Evolutionary conservation across 2,329 filamentous ascomycete genomes (phyloP), one percentile per base, ranked within the genome.

Genomic region (Cladophialophora psammophila): DNA sequence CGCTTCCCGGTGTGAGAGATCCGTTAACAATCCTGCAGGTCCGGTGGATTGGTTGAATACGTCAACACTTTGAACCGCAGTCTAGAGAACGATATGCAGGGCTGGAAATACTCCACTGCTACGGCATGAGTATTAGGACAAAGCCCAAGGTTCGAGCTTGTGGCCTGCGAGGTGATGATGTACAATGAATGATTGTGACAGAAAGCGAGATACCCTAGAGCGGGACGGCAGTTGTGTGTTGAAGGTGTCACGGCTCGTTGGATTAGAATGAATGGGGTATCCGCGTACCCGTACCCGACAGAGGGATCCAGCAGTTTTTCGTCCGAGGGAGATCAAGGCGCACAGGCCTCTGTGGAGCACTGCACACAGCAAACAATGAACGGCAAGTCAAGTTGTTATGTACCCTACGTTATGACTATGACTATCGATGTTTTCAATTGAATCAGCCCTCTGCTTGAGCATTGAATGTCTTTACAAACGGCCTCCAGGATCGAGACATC

Each of bases 31-130:
- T 38, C 40, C 18, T 48, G 36, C 48, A 71, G 69, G 69, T 57
- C 69, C 40, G 69, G 69, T 40, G 69, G 69, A 20, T 70, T 71
- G 69, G 65, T 67, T 20, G 63, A 67, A 54, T 71, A 71, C 36
- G 68, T 68, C 32, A 52, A 35, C 20, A 70, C 68, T 5, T 45
- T 71, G 36, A 35, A 66, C 18, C 64, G 56, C 35, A 70, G 68
- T 34, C 58, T 71, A 1, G 58, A 68, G 38, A 71, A 71, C 56
- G 63, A 71, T 45, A 58, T 70, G 31, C 60, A 71, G 45, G 68
- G 69, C 10, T 71, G 69, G 69, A 64, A 67, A 50, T 64, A 64
- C 40, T 53, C 55, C 2, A 67, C 65, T 5, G 63, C 63, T 31
- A 61, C 50, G 8, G 45, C 59, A 20, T 61, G 59, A 61, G 5